Percentiles rank a stretch among this genome's conserved stretches.
phyloP scores from a whole-genome alignment of 2,329 filamentous ascomycete genomes.

The Madurella mycetomatis region DNA sequence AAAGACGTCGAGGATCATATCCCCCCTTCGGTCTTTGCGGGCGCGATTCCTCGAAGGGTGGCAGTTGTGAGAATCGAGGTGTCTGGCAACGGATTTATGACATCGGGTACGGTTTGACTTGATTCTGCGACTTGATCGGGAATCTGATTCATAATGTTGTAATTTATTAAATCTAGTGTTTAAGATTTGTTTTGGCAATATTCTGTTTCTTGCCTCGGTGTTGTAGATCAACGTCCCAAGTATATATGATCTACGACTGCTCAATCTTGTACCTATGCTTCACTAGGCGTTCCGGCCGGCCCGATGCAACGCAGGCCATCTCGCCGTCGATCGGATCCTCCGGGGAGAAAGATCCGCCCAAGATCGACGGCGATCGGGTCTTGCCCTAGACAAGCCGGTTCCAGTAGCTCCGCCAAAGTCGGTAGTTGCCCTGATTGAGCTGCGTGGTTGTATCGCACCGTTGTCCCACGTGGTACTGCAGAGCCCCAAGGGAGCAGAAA shows the following conservation, averaged over 20 bases:
- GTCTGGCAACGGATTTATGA: slow-evolving; percentile 7
- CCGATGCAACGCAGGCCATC: too few relatives aligned
- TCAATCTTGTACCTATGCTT: neutral
- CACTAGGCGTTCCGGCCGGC: neutral
- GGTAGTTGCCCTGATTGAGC: too few relatives aligned
- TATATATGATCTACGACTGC: neutral
- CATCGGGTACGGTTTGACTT: slow-evolving; percentile 9
- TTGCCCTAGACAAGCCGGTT: too few relatives aligned
- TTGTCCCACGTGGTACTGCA: too few relatives aligned
- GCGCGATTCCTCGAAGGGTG: neutral
- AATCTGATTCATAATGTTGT: slow-evolving; percentile 18
- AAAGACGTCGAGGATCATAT: neutral
- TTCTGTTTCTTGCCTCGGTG: neutral
- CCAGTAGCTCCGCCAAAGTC: too few relatives aligned
- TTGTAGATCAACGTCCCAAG: too few relatives aligned
- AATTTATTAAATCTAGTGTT: slow-evolving; percentile 12
- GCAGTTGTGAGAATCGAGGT: neutral
- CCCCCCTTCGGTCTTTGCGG: neutral
- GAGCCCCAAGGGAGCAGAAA: too few relatives aligned
- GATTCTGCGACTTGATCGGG: neutral
- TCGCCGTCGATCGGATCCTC: too few relatives aligned
- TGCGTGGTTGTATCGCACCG: too few relatives aligned
- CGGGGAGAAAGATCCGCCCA: too few relatives aligned
- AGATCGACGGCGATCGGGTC: too few relatives aligned
- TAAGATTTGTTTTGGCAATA: neutral